phyloP scores from a whole-genome alignment of 768 basidiomycete species.

The Tricholoma sp. region DNA sequence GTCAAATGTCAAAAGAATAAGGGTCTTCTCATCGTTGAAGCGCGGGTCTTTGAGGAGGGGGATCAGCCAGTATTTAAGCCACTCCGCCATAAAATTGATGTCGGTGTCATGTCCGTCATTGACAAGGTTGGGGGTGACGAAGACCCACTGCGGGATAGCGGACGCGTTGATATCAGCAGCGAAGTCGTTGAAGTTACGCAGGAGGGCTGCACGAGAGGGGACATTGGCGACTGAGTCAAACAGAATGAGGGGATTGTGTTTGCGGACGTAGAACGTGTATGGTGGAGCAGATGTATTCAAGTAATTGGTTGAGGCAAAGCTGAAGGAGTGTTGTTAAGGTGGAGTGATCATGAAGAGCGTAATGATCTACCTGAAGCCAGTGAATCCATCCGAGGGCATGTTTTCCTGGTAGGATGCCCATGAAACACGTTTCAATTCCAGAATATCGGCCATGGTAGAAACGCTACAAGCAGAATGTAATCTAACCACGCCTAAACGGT shows the following conservation, averaged over 20 bases:
- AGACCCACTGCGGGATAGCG: slow-evolving; percentile 53
- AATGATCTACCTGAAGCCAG: slow-evolving; percentile 29
- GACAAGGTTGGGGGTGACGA: slow-evolving; percentile 57
- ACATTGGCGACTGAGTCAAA: slow-evolving; percentile 45
- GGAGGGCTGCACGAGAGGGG: slow-evolving; percentile 33
- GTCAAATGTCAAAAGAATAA: slow-evolving; percentile 55
- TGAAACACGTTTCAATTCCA: slow-evolving; percentile 50
- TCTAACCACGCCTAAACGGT: neutral
- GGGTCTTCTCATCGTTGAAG: slow-evolving; percentile 51
- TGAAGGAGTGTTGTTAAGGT: neutral
- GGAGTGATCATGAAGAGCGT: neutral
- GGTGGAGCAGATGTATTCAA: neutral
- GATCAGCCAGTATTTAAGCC: slow-evolving; percentile 45
- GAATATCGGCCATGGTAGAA: slow-evolving; percentile 53
- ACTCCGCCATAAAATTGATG: slow-evolving; percentile 40
- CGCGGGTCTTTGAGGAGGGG: slow-evolving; percentile 43
- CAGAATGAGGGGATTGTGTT: slow-evolving; percentile 38
- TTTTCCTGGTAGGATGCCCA: slow-evolving; percentile 63
- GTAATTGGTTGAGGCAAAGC: neutral
- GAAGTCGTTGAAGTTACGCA: slow-evolving; percentile 62
- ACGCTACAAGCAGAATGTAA: slow-evolving; percentile 16
- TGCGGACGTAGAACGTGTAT: neutral
- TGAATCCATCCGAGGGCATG: slow-evolving; percentile 46
- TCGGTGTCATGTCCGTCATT: slow-evolving; percentile 61
- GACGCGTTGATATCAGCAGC: slow-evolving; percentile 46